Conservation (phyloP, 176 grass and related monocot species). For the Ananas comosus region DNA sequence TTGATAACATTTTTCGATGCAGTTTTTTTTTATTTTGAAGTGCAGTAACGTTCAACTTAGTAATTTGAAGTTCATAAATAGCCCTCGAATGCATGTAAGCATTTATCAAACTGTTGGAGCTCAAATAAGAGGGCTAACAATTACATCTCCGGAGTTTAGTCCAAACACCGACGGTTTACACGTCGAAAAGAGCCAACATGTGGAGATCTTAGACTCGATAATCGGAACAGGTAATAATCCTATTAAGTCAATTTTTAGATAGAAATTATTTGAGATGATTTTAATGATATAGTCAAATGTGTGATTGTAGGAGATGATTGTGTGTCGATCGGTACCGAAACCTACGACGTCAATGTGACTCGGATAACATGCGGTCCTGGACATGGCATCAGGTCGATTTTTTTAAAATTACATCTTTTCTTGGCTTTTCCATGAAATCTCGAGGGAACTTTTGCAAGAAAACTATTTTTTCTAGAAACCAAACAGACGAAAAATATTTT, state of each 20-base stretch:
- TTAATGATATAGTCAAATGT: background rate
- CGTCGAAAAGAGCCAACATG: background rate
- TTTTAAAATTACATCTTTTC: background rate
- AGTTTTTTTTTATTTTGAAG: background rate
- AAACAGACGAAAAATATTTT: background rate
- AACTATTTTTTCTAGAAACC: background rate
- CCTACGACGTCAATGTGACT: background rate
- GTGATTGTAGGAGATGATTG: conserved; percentile 22
- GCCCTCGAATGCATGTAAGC: background rate
- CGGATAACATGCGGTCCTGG: conserved; percentile 13
- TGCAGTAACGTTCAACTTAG: background rate
- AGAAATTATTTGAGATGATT: background rate
- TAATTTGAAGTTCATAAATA: background rate
- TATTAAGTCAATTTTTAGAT: background rate
- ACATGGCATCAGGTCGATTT: conserved; percentile 23
- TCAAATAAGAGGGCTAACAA: background rate
- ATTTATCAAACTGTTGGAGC: background rate
- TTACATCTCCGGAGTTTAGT: conserved; percentile 3
- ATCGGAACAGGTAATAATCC: conserved; percentile 5
- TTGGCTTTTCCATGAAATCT: background rate
- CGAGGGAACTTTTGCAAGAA: background rate
- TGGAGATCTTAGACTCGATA: background rate
- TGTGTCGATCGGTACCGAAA: background rate
- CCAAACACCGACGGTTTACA: conserved; percentile 19
- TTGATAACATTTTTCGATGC: background rate